Percentiles rank a stretch among this genome's conserved stretches.
Conservation (phyloP, 2,329 filamentous ascomycete genomes). For the Xenoacremonium recifei region DNA sequence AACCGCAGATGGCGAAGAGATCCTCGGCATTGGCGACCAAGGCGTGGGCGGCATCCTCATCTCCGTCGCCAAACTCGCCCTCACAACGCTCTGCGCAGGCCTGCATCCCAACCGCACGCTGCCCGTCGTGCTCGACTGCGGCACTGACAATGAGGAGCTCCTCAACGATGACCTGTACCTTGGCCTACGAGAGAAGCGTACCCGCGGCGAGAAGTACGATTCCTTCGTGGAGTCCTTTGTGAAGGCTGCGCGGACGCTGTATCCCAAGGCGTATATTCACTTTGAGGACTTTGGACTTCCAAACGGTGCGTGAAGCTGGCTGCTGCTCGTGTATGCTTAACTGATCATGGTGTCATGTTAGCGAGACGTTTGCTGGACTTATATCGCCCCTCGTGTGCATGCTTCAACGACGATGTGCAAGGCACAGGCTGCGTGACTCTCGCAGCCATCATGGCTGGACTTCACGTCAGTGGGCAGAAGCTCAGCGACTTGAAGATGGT, state of each 20-base stretch:
- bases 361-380: constrained; percentile 73
- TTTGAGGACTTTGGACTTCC: constrained; percentile 84
- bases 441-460: constrained; percentile 74
- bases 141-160: constrained; percentile 76
- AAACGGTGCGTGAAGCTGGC: constrained; percentile 52
- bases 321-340: not conserved
- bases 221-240: constrained; percentile 76
- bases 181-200: constrained; percentile 65
- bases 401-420: constrained; percentile 91
- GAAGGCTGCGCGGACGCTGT: constrained; percentile 62
- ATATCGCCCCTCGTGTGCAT: constrained; percentile 71
- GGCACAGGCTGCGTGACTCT: constrained; percentile 86
- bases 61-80: constrained; percentile 76
- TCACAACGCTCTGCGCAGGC: constrained; percentile 84
- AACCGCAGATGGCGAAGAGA: constrained; percentile 59
- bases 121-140: constrained; percentile 81
- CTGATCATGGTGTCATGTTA: too few species aligned
- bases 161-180: constrained; percentile 78
- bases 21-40: constrained; percentile 86
- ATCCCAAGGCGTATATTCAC: constrained; percentile 79
- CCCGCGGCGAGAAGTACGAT: constrained; percentile 72
- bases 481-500: constrained; percentile 69
- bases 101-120: constrained; percentile 77
- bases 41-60: constrained; percentile 84
- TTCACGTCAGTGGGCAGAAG: constrained; percentile 66